Evolutionary conservation across 2,329 filamentous ascomycete species (phyloP).

Genomic region (Colletotrichum kahawae): DNA sequence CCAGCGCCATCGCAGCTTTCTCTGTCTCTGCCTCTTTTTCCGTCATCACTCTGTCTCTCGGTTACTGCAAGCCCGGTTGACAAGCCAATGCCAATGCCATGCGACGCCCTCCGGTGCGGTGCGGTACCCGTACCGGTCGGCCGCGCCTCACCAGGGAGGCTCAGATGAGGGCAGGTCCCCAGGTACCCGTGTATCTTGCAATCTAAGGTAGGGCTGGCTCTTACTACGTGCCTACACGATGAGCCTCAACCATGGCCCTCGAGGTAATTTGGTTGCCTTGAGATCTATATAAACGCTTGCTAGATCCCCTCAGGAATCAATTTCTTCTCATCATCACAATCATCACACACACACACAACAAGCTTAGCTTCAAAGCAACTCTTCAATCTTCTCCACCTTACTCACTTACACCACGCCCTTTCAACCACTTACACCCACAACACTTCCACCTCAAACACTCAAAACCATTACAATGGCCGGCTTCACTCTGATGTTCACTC

Average conservation of each 20-base stretch:
- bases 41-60: not conserved
- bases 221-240: conserved; percentile 10
- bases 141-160: conserved; percentile 3
- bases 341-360: conserved; percentile 8
- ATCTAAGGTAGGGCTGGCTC: not conserved
- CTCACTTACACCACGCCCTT: conserved; percentile 26
- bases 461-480: conserved; percentile 40
- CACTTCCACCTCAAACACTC: conserved; percentile 18
- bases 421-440: conserved; percentile 28
- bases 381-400: not conserved
- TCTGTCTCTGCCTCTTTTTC: not conserved
- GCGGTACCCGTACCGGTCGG: conserved; percentile 1
- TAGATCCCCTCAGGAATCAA: not conserved
- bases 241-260: conserved; percentile 5
- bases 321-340: not conserved
- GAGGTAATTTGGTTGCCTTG: not conserved
- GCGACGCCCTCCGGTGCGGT: not conserved
- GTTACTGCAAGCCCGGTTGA: not conserved
- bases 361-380: not conserved
- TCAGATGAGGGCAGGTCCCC: not conserved
- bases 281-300: conserved; percentile 15
- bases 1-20: not conserved
- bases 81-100: not conserved
- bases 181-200: not conserved
- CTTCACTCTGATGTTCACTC: conserved; percentile 34